Evolutionary conservation across 176 grass and related monocot species (phyloP), one percentile per base, ranked within the genome.

Genomic region (Alloteropsis semialata): DNA sequence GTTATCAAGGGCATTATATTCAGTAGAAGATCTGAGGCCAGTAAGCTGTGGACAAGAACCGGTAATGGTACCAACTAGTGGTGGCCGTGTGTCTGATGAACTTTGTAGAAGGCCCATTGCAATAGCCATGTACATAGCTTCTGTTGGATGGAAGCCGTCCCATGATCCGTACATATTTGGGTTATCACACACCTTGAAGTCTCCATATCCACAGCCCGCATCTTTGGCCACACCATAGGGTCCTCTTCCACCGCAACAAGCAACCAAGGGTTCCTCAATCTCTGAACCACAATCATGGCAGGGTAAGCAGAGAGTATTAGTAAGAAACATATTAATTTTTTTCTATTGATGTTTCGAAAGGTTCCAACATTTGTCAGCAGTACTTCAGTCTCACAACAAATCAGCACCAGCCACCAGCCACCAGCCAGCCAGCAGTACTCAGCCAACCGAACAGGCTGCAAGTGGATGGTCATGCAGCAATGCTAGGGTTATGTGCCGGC

Each of bases 101-200:
- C 87, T 90, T n/a, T n/a, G n/a, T 65, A 94, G 60, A 32, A 92
- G 45, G 33, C 87, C 90, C 75, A 87, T 34, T 29, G 92, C 58
- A 50, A 94, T 88, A 44, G 62, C 84, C 42, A 51, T 85, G 62
- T 92, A 92, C 9, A 84, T 78, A 38, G 89, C 89, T 86, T 92
- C 92, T 27, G 89, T 89, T 2, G 88, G 79, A 71, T 92, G 92
- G 34, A 94, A 64, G 19, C 89, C 92, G 30, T 94, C 87, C 92
- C 92, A 92, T 57, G 92, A 94, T 37, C 57, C 87, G 51, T 92
- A 90, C 54, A 65, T 92, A 30, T 77, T 63, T 36, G 92, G 92
- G 43, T 90, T 82, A 33, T 67, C 74, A 57, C 89, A 92, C 38
- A 92, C 71, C 62, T 81, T 76, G 30, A 77, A 89, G 13, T 86